These are phyloP conservation scores for Mycena capillaripes DNA, from an alignment of 768 basidiomycete genomes.

Conservation along the genomic window DNA sequence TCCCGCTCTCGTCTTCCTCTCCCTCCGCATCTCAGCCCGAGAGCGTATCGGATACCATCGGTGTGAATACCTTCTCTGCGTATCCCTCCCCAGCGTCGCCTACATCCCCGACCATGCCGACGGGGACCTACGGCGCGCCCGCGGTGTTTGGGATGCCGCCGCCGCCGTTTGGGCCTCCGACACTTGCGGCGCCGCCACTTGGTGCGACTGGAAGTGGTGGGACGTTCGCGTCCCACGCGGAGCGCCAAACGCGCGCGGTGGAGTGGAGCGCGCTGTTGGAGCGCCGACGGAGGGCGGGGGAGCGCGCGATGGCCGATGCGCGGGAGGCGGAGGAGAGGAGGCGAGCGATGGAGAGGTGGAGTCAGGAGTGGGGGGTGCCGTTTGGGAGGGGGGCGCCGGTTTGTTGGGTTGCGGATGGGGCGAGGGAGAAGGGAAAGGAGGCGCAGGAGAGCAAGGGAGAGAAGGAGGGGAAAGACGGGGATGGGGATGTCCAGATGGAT, in stretches of 20 bases:
- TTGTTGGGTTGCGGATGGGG: neutral
- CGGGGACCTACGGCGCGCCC: no score
- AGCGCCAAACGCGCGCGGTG: conserved; percentile 34
- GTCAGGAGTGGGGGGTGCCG: conserved; percentile 10
- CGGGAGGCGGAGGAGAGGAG: conserved; percentile 14
- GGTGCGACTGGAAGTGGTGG: no score
- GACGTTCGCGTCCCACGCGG: conserved; percentile 2
- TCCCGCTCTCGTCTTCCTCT: conserved; percentile 1
- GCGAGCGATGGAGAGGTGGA: conserved; percentile 1
- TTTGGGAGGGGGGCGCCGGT: conserved; percentile 9
- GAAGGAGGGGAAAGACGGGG: neutral
- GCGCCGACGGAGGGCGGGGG: conserved; percentile 29
- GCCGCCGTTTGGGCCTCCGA: no score
- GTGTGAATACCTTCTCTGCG: no score
- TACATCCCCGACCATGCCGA: neutral
- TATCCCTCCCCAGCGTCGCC: neutral
- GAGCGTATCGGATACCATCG: no score
- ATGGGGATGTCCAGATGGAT: neutral
- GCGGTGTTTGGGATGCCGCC: no score
- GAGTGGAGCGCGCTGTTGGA: conserved; percentile 35
- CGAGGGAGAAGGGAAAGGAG: neutral
- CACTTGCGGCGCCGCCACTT: no score
- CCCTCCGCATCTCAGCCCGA: neutral
- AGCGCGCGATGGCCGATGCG: conserved; percentile 25
- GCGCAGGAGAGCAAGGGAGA: neutral